Evolutionary conservation across 139 green algal species (phyloP), one percentile per base, ranked within the genome.

Genomic region (Penium margaritaceum): DNA sequence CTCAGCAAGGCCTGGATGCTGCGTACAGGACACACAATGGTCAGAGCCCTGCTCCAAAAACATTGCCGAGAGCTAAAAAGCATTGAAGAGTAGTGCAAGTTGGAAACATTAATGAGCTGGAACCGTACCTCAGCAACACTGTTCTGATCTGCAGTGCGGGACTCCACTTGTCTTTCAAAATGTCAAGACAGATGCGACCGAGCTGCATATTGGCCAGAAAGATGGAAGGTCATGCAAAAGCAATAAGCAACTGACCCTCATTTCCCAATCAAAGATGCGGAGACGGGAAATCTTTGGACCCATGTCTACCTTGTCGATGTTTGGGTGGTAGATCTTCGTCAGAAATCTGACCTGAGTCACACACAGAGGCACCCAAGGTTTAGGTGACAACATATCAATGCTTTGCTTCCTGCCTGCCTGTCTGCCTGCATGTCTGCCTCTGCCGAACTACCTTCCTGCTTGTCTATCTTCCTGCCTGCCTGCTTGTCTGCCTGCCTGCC

Each of bases 81-180:
- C 30, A 29, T 46, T 24, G n/a, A 1, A 1, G 64, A 72, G 32
- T 1, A 37, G 19, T 68, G 68, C 14, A 27, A 29, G 64, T 9
- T 46, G 15, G 24, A 63, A 65, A 21, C 39, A 2, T 14, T 29
- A 3, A 14, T 29, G n/a, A 75, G 17, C 32, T 38, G 32, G n/a
- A 77, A 72, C 24, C 33, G 19, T 67, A 82, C 75, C 75, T 83
- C 5, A 98, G 85, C 47, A 98, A 72, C 34, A 98, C 94, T 2
- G 94, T 98, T 41, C 94, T 85, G 65, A 99, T 99, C 85, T 99
- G 95, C 29, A 99, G 84, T 0, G 95, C 95, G 27, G 95, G 95
- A 63, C 85, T 94, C 95, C 95, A 99, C 82, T 99, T 99, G 84
- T 99, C 95, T 76, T 99, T 99, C 38, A 99, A 72, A 72, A 99